phyloP scores from a whole-genome alignment of 495 filamentous ascomycete species.

The Daldinia decipiens region DNA sequence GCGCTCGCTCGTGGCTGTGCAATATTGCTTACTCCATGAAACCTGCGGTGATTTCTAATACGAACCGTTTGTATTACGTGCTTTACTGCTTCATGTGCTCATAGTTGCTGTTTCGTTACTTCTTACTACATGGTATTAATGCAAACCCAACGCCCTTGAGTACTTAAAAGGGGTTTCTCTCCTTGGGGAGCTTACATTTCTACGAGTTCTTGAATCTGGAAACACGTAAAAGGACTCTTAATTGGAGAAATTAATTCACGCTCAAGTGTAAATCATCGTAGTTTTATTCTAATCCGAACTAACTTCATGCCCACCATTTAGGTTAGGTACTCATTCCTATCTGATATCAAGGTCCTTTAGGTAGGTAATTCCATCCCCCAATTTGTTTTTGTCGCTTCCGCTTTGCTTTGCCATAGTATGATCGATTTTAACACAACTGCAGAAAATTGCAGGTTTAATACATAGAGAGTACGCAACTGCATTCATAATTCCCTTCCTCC shows the following conservation, averaged over 20 bases:
- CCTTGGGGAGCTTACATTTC: background rate
- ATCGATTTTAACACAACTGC: background rate
- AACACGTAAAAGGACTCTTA: background rate
- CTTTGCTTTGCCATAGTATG: too few species aligned
- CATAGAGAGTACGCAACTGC: background rate
- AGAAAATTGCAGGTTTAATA: background rate
- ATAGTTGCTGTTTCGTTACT: background rate
- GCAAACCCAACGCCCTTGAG: background rate
- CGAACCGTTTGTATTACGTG: background rate
- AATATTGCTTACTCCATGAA: constrained; percentile 2
- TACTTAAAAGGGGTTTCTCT: background rate
- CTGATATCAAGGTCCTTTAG: too few species aligned
- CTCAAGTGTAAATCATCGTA: background rate
- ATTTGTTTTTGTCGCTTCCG: too few species aligned
- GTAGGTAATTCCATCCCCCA: background rate
- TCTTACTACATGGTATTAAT: background rate
- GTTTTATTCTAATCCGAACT: background rate
- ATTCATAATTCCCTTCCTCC: too few species aligned
- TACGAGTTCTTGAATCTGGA: background rate
- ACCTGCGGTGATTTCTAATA: background rate
- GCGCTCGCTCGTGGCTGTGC: background rate
- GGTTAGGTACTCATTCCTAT: too few species aligned
- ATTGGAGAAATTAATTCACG: background rate
- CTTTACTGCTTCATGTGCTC: background rate
- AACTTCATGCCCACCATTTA: background rate